Conservation (phyloP, 2,329 filamentous ascomycete genomes). For the Fusarium pseudocircinatum region DNA sequence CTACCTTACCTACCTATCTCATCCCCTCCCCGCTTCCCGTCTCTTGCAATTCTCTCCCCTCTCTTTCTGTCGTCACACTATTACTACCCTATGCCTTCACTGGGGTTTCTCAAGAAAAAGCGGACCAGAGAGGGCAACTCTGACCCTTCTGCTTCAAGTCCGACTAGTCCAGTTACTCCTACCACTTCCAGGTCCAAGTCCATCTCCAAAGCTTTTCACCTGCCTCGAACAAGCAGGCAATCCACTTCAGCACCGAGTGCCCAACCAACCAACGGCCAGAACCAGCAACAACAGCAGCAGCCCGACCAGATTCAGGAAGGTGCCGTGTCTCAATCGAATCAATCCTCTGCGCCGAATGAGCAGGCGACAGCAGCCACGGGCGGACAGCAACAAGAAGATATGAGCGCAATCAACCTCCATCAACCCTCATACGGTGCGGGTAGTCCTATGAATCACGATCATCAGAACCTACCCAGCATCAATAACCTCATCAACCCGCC, state of each 20-base stretch:
- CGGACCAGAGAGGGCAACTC: conserved; percentile 90
- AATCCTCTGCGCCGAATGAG: conserved; percentile 28
- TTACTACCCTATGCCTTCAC: conserved; percentile 78
- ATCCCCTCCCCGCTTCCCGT: conserved; percentile 24
- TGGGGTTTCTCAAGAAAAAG: conserved; percentile 98
- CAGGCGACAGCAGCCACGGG: conserved; percentile 33
- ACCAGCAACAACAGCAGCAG: conserved; percentile 34
- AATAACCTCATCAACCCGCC: conserved; percentile 79
- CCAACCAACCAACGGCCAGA: conserved; percentile 22
- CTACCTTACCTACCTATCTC: conserved; percentile 10
- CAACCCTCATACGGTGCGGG: conserved; percentile 42
- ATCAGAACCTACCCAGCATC: conserved; percentile 81
- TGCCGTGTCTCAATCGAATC: conserved; percentile 30
- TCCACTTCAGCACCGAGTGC: conserved; percentile 41
- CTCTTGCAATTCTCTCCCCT: conserved; percentile 18
- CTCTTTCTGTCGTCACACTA: conserved; percentile 35
- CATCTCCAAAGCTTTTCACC: conserved; percentile 58
- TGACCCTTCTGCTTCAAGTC: conserved; percentile 73
- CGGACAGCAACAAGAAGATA: conserved; percentile 38
- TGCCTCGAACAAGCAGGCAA: conserved; percentile 48
- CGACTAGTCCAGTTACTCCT: conserved; percentile 70
- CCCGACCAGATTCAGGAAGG: conserved; percentile 38
- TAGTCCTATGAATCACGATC: conserved; percentile 52
- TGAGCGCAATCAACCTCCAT: conserved; percentile 44
- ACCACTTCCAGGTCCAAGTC: conserved; percentile 59